Conservation (phyloP, 768 basidiomycete species). For the Tricholoma terreum region DNA sequence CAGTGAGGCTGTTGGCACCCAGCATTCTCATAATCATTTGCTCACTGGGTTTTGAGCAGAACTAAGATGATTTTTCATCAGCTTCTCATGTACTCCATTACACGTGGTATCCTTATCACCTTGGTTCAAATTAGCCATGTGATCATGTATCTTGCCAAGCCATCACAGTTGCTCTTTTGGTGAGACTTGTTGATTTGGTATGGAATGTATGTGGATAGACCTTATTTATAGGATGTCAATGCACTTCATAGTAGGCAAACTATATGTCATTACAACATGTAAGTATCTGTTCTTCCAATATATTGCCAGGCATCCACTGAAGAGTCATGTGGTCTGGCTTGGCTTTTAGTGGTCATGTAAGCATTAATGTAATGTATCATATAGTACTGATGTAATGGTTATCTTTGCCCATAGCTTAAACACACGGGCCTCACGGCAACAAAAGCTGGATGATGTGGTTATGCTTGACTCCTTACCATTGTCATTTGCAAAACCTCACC, state of each 20-base stretch:
- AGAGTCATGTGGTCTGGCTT: background rate
- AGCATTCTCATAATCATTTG: background rate
- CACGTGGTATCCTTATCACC: constrained; percentile 5
- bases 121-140: constrained; percentile 6
- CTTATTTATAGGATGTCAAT: background rate
- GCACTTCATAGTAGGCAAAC: background rate
- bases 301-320: too few relatives aligned
- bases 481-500: too few relatives aligned
- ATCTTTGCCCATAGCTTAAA: background rate
- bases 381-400: background rate
- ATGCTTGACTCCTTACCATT: background rate
- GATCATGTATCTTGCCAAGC: constrained; percentile 4
- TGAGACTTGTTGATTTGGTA: background rate
- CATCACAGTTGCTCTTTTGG: constrained; percentile 3
- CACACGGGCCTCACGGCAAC: background rate
- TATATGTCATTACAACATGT: constrained; percentile 4
- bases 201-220: background rate
- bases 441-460: background rate
- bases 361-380: background rate
- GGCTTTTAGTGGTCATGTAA: constrained; percentile 1
- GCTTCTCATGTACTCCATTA: constrained; percentile 1
- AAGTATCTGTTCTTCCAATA: background rate
- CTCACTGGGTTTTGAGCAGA: background rate
- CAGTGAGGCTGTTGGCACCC: background rate
- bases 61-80: constrained; percentile 1